Evolutionary conservation across 2,329 filamentous ascomycete species (phyloP), one percentile per base, ranked within the genome.

Genomic region (Colletotrichum sp.): DNA sequence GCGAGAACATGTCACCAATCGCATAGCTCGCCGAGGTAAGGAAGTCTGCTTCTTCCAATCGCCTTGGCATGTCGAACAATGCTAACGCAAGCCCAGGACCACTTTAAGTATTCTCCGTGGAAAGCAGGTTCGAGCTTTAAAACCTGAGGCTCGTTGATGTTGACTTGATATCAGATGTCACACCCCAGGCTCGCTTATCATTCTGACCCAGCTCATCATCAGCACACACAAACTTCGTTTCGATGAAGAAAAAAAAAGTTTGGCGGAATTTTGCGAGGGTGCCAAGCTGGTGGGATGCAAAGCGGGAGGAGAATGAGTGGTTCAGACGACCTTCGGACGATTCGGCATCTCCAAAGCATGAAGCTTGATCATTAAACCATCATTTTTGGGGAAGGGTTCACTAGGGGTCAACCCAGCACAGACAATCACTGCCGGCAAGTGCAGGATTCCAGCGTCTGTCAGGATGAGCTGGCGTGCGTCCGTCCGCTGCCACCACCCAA

Each of bases 251-350:
- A 52, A 43, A 48, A 48, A 52, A 52, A 52, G 10, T 52, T 52
- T 52, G 43, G 43, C n/a, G n/a, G 10, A 21, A 52, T 52, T 18
- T 55, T 36, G 26, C 30, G 24, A 26, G 32, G n/a, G 21, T 39
- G 59, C n/a, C 68, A 67, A 73, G 66, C 21, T 63, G 39, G 30
- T 43, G 39, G 26, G 34, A 64, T 43, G 71, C 71, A 60, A 52
- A 52, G 64, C 57, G n/a, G 48, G 24, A 66, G 24, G 12, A 12
- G 16, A 59, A 59, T 26, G 24, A 28, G 43, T 57, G n/a, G 70
- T 76, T 76, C 48, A 72, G 74, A 76, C 28, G 74, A 69, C 59
- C n/a, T 74, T 76, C 70, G 48, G 74, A 69, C 57, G 74, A 69
- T 39, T 36, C 59, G 59, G 71, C 24, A 43, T n/a, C 30, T 18